Percentiles rank a stretch among this genome's conserved stretches.
Evolutionary conservation across 257 asterid species (phyloP).

Genomic region (Ocimum tenuiflorum): DNA sequence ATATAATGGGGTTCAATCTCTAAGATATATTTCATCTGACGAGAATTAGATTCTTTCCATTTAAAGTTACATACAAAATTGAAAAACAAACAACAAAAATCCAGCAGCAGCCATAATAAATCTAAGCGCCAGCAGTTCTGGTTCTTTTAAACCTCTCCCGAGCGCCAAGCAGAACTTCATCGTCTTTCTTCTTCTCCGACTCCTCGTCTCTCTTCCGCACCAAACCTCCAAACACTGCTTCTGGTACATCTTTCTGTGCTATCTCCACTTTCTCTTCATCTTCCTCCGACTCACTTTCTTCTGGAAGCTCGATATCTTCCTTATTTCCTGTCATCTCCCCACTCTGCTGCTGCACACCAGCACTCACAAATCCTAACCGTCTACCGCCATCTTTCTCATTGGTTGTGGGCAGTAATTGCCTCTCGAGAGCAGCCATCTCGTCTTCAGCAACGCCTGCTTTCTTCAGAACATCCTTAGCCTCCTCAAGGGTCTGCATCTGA

Average conservation of each 20-base stretch:
- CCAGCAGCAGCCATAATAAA: too few species aligned
- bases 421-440: conserved; percentile 85
- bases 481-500: conserved; percentile 83
- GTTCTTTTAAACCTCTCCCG: conserved; percentile 69
- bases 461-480: conserved; percentile 79
- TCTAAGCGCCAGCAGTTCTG: conserved; percentile 42
- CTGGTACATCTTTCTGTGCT: conserved; percentile 82
- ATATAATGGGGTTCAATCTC: too few species aligned
- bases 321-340: conserved; percentile 36
- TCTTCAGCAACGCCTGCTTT: conserved; percentile 80
- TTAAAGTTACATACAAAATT: too few species aligned
- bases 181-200: conserved; percentile 28
- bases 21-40: too few species aligned
- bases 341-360: conserved; percentile 56
- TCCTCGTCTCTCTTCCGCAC: conserved; percentile 62
- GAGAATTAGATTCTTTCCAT: too few species aligned
- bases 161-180: conserved; percentile 52
- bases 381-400: conserved; percentile 40
- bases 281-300: conserved; percentile 73
- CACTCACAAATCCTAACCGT: conserved; percentile 77
- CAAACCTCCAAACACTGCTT: conserved; percentile 77
- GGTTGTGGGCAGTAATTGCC: conserved; percentile 51
- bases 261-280: conserved; percentile 72
- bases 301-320: conserved; percentile 91
- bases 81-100: too few species aligned